phyloP scores from a whole-genome alignment of 2,329 filamentous ascomycete species.

The Aspergillus eucalypticola region DNA sequence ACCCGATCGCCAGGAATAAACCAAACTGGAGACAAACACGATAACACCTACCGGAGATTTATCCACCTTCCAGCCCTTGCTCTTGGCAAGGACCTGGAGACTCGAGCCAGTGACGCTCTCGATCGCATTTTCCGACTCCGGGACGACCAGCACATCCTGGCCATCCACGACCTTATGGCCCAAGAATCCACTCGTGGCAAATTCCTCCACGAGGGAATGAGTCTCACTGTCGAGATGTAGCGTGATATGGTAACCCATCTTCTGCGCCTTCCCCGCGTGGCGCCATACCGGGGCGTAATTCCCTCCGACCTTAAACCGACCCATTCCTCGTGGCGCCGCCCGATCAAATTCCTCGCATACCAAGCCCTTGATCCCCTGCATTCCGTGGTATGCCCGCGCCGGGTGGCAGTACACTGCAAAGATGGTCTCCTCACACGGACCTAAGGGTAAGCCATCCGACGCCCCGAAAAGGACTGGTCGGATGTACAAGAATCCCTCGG shows the following conservation, averaged over 20 bases:
- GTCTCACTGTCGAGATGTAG: not conserved
- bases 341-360: not conserved
- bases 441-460: not conserved
- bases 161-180: not conserved
- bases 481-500: not conserved
- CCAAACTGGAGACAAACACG: not conserved
- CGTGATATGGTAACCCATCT: not conserved
- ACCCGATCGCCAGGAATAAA: not conserved
- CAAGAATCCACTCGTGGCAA: not conserved
- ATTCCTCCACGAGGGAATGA: not conserved
- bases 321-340: not conserved
- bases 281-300: not conserved
- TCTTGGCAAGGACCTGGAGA: not conserved
- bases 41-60: not conserved
- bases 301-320: not conserved
- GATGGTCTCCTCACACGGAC: not conserved
- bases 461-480: not conserved
- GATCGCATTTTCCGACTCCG: not conserved
- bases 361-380: not conserved
- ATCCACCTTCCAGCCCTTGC: not conserved
- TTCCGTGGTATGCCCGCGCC: not conserved
- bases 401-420: not conserved
- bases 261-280: not conserved
- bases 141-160: not conserved
- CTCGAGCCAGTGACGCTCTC: not conserved